These are phyloP conservation scores for Cercospora nicotianae DNA, from an alignment of 2,329 filamentous ascomycete species.

Conservation along the genomic window DNA sequence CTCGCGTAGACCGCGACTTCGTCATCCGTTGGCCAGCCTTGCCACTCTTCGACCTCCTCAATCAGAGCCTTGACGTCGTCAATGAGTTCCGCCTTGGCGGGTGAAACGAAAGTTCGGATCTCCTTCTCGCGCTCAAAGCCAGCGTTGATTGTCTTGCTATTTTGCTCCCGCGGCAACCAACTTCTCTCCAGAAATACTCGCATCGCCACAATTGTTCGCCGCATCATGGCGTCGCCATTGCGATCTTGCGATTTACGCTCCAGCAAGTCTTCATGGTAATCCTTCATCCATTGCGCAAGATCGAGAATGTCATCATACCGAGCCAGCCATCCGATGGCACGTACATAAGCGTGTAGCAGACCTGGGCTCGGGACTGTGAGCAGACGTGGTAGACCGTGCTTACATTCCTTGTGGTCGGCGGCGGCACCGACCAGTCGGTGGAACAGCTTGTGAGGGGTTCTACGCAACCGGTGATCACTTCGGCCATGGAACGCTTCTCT, in stretches of 20 bases:
- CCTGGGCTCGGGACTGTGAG: slow-evolving; percentile 49
- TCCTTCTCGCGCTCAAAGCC: not conserved
- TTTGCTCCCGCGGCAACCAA: slow-evolving; percentile 23
- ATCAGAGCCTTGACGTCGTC: slow-evolving; percentile 29
- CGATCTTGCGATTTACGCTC: slow-evolving; percentile 32
- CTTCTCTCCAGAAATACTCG: slow-evolving; percentile 45
- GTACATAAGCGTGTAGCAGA: slow-evolving; percentile 61
- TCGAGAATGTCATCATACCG: slow-evolving; percentile 60
- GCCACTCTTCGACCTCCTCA: slow-evolving; percentile 43
- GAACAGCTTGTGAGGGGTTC: not conserved
- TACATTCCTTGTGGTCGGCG: not conserved
- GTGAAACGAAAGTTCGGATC: slow-evolving; percentile 18
- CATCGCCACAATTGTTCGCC: slow-evolving; percentile 42
- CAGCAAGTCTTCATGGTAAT: slow-evolving; percentile 45
- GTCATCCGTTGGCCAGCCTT: slow-evolving; percentile 46
- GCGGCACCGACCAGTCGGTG: not conserved
- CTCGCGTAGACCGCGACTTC: slow-evolving; percentile 40
- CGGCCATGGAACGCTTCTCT: not conserved
- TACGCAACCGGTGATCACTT: not conserved
- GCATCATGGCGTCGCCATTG: slow-evolving; percentile 38
- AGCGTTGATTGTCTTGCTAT: not conserved
- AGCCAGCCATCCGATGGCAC: slow-evolving; percentile 61
- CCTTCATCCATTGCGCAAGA: slow-evolving; percentile 60
- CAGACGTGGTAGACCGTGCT: slow-evolving; percentile 34
- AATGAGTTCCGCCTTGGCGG: slow-evolving; percentile 25